Conservation (phyloP, 1,284 basidiomycete species). For the Cryptococcus jaspeensis region DNA sequence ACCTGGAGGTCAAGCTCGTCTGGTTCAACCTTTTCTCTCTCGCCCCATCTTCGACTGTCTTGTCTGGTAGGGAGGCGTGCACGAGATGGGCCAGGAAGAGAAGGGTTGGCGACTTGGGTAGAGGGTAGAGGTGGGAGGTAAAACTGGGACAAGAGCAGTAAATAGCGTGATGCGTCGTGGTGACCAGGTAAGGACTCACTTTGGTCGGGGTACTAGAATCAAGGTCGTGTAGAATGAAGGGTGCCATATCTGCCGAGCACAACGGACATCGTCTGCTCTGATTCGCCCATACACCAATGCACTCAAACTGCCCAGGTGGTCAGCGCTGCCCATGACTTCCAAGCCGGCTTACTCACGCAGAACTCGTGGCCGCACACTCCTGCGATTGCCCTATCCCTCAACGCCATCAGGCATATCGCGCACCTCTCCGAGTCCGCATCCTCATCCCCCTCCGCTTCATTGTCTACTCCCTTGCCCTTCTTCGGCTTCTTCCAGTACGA, state of each 20-base stretch:
- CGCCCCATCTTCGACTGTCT: constrained; percentile 5
- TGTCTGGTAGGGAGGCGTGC: constrained; percentile 8
- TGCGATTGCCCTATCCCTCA: constrained; percentile 73
- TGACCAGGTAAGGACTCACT: constrained; percentile 24
- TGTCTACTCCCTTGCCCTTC: constrained; percentile 1
- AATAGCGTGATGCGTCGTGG: neutral
- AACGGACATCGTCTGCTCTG: constrained; percentile 65
- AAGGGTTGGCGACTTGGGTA: constrained; percentile 16
- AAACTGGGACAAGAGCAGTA: constrained; percentile 53
- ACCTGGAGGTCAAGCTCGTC: constrained; percentile 68
- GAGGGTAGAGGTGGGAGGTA: constrained; percentile 64
- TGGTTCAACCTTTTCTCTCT: constrained; percentile 55
- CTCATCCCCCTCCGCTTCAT: neutral
- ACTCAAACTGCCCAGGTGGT: constrained; percentile 63
- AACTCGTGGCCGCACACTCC: constrained; percentile 78
- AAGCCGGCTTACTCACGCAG: constrained; percentile 56
- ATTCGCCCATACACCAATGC: constrained; percentile 79
- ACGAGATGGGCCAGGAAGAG: constrained; percentile 19
- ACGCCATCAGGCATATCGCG: constrained; percentile 71
- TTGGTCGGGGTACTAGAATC: constrained; percentile 42
- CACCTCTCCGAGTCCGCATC: constrained; percentile 39
- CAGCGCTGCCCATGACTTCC: constrained; percentile 8
- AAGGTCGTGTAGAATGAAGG: constrained; percentile 72
- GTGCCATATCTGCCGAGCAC: constrained; percentile 70
- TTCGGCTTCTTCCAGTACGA: constrained; percentile 4